Conservation (phyloP, 1,284 basidiomycete species). For the Apiotrichum sp. region DNA sequence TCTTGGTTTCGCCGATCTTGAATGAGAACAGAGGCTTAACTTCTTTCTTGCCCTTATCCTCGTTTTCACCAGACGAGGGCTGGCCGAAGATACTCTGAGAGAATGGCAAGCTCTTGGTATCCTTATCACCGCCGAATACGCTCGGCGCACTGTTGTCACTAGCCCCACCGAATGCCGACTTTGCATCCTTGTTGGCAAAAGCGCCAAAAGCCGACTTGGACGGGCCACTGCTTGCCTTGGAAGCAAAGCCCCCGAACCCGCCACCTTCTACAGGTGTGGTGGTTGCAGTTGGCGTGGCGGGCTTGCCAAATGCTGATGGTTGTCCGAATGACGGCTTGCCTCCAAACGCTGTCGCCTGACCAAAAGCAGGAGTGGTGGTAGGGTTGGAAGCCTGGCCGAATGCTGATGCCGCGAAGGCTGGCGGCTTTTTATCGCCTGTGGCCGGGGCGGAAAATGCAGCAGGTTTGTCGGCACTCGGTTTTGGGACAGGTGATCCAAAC, state of each 20-base stretch:
- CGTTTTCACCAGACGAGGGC: too few species aligned
- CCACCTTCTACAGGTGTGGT: slow-evolving; percentile 14
- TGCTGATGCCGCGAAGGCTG: slow-evolving; percentile 5
- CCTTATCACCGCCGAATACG: neutral
- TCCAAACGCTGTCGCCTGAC: slow-evolving; percentile 10
- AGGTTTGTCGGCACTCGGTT: slow-evolving; percentile 4
- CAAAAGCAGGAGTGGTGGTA: slow-evolving; percentile 15
- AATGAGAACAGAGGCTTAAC: too few species aligned
- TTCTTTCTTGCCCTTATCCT: too few species aligned
- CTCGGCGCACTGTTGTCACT: too few species aligned
- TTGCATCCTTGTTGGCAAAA: neutral
- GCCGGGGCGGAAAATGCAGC: slow-evolving; percentile 4
- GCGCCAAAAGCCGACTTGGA: neutral
- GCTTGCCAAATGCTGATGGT: slow-evolving; percentile 1
- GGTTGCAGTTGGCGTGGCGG: slow-evolving; percentile 19
- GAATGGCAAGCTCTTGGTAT: neutral
- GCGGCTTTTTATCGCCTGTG: neutral
- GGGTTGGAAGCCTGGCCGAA: slow-evolving; percentile 1
- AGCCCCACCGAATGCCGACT: too few species aligned
- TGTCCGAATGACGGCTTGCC: neutral
- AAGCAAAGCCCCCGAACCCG: slow-evolving; percentile 38
- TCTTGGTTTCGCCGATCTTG: too few species aligned
- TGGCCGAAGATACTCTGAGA: too few species aligned
- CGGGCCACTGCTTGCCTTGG: slow-evolving; percentile 7
- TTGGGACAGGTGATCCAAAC: slow-evolving; percentile 28